Evolutionary conservation across 2,329 filamentous ascomycete genomes (phyloP), one percentile per base, ranked within the genome.

Genomic region (Leptoxyphium fumago): DNA sequence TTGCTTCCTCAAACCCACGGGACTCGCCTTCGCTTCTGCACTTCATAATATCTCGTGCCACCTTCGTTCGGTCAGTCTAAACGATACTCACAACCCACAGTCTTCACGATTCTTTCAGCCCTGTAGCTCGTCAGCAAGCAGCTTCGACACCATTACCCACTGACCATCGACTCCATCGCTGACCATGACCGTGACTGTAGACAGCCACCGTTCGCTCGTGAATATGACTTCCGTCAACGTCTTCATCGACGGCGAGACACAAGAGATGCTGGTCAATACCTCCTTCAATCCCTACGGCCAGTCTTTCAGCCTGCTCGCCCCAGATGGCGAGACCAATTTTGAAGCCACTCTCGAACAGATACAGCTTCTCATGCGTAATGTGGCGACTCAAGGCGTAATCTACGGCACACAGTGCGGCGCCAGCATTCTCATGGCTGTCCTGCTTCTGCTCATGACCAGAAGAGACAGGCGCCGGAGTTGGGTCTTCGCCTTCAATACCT

Each of bases 391-490:
- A 30, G 68, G 62, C 57, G 77, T 84, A 67, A 80, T 78, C 62
- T 84, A 80, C 58, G 79, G 75, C 43, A 64, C 73, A 14, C 83
- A 89, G 59, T 69, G 87, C 42, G 84, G 84, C 28, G 76, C 81
- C 18, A 76, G 74, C 40, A 50, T 80, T 45, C 63, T 81, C 47
- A 74, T 86, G 55, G 66, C 88, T 14, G 52, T 81, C 38, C 68
- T 82, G 28, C 65, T 88, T 2, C 63, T 86, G 10, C 63, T 80
- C 46, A 71, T 88, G 60, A 87, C 83, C 0, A 75, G 75, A 15
- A 59, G 67, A 0, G 68, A 75, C 50, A 86, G 84, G 59, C 74
- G 83, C 47, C 65, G 66, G 43, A 79, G 80, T 1, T 57, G 69
- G 0, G 72, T 84, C 15, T 83, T 82, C 58, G 55, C 79, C 49